phyloP scores from a whole-genome alignment of 2,329 filamentous ascomycete genomes.

The Penicillium sp. region DNA sequence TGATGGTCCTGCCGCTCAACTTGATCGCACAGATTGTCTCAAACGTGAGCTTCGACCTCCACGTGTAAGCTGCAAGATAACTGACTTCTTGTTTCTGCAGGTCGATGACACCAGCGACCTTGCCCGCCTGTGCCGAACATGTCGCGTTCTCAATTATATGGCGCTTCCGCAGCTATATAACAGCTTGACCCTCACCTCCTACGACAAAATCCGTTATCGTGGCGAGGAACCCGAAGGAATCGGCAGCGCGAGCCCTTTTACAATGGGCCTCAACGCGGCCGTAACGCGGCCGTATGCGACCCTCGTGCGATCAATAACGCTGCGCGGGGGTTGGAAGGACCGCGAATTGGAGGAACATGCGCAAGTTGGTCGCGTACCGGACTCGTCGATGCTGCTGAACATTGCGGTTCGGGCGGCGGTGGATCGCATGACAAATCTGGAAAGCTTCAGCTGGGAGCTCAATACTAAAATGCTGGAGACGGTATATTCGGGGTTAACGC shows the following conservation, averaged over 20 bases:
- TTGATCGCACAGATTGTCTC: conserved; percentile 58
- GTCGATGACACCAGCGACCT: conserved; percentile 59
- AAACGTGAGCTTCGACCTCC: conserved; percentile 42
- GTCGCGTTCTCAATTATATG: conserved; percentile 64
- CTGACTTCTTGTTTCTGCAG: conserved; percentile 35
- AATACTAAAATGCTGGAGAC: conserved; percentile 60
- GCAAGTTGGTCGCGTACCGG: conserved; percentile 58
- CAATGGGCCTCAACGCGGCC: conserved; percentile 62
- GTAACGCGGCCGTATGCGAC: conserved; percentile 55
- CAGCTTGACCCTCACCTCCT: conserved; percentile 56
- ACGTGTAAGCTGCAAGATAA: background rate
- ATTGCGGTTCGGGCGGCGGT: conserved; percentile 58
- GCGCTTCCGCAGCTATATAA: conserved; percentile 60
- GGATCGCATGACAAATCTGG: conserved; percentile 57
- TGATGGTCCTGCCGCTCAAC: conserved; percentile 55
- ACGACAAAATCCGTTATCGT: conserved; percentile 58
- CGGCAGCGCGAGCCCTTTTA: conserved; percentile 62
- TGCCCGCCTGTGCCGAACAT: conserved; percentile 59
- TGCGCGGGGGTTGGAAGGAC: conserved; percentile 59
- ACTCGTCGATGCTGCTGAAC: conserved; percentile 63
- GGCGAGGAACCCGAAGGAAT: conserved; percentile 59
- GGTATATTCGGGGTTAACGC: conserved; percentile 56
- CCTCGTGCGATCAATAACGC: conserved; percentile 52
- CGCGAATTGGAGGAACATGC: conserved; percentile 58
- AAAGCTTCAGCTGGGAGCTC: conserved; percentile 60